phyloP scores from a whole-genome alignment of 202 grass and related monocot genomes.

The Carex arenaria region DNA sequence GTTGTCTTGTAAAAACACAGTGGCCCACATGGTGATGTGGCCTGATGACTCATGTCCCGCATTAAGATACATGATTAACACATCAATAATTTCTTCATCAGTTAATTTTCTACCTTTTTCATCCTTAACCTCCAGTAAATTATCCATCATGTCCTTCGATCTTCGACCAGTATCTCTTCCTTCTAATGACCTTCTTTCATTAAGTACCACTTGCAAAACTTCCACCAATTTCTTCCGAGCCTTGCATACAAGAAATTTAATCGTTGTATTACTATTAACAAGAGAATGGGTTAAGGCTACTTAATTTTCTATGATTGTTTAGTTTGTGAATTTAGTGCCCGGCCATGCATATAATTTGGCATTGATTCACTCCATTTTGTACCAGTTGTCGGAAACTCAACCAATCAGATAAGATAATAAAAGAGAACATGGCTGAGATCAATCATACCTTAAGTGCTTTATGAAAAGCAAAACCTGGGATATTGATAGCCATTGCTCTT shows the following conservation, averaged over 20 bases:
- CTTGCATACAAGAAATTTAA: background rate
- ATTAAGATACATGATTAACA: conserved; percentile 87
- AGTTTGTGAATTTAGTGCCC: background rate
- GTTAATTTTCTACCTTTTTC: conserved; percentile 47
- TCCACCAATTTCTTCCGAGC: conserved; percentile 50
- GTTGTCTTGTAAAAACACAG: conserved; percentile 82
- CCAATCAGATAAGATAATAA: background rate
- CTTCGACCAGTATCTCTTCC: background rate
- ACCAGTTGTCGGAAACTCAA: background rate
- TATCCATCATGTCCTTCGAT: conserved; percentile 76
- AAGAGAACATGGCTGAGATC: background rate
- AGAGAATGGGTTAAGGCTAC: background rate
- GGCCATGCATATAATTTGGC: background rate
- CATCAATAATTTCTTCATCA: conserved; percentile 82
- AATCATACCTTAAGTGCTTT: conserved; percentile 41
- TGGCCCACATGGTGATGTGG: conserved; percentile 95
- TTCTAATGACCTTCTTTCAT: conserved; percentile 29
- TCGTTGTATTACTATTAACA: background rate
- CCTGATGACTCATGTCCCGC: conserved; percentile 93
- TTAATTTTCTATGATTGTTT: background rate
- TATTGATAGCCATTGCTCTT: conserved; percentile 75
- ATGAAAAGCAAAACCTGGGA: conserved; percentile 79
- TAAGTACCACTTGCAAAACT: conserved; percentile 48
- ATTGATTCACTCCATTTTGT: background rate
- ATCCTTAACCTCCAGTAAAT: conserved; percentile 50